Conservation (phyloP, 179 eudicot genomes). For the Pouteria campechiana region DNA sequence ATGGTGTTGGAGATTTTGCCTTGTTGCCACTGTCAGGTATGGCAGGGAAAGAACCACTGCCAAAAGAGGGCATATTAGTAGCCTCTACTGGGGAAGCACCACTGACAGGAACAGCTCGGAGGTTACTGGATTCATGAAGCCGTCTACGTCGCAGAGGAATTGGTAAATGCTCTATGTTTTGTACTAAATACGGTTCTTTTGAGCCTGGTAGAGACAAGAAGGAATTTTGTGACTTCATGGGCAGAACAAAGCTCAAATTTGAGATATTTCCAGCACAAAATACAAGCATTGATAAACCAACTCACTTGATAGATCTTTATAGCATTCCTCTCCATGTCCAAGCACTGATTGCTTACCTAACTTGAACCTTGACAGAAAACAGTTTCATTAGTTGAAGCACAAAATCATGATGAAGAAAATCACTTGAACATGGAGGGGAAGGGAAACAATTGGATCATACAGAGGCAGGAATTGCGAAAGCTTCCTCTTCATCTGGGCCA, state of each 20-base stretch:
- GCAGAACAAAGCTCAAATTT: too few species aligned
- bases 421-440: constrained; percentile 13
- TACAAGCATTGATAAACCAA: neutral
- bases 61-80: constrained; percentile 8
- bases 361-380: constrained; percentile 8
- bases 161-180: neutral
- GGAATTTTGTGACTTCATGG: too few species aligned
- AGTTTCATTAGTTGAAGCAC: neutral
- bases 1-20: neutral
- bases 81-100: neutral
- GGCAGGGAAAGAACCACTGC: constrained; percentile 26
- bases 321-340: constrained; percentile 7
- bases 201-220: neutral
- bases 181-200: neutral
- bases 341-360: constrained; percentile 6
- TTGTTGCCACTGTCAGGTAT: too few species aligned
- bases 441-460: constrained; percentile 13
- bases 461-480: too few species aligned
- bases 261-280: neutral
- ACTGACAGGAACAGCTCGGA: constrained; percentile 15
- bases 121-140: constrained; percentile 18
- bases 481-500: too few species aligned
- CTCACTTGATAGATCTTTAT: constrained; percentile 17
- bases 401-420: neutral
- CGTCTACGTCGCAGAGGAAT: constrained; percentile 10